A percentile compares a stretch with the other conserved stretches of the same genome.
Evolutionary conservation across 2,329 filamentous ascomycete genomes (phyloP).

Genomic region (Cladobotryum mycophilum): DNA sequence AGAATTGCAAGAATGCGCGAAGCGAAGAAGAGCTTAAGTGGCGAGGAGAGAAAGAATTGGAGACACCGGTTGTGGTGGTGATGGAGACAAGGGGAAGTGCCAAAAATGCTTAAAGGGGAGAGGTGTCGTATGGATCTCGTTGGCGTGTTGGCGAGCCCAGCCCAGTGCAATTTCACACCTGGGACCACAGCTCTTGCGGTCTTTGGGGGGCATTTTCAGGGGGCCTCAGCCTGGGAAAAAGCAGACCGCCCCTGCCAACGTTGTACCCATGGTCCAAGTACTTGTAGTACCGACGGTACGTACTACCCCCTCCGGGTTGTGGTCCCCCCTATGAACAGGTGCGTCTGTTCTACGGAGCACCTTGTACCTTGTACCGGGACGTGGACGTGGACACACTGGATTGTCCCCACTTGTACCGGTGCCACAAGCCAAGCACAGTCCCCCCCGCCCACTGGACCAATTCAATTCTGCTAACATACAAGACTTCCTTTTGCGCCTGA

Average conservation of each 20-base stretch:
- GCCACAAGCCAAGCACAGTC: not conserved
- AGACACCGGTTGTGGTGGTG: conserved; percentile 4
- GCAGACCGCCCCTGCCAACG: conserved; percentile 12
- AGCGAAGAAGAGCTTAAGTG: conserved; percentile 10
- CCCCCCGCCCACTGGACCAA: not conserved
- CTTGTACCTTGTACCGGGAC: too few species aligned
- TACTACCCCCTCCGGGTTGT: conserved; percentile 5
- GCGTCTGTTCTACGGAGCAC: too few species aligned
- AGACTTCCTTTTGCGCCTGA: not conserved
- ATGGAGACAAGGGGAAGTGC: conserved; percentile 12
- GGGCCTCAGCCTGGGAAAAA: conserved; percentile 4
- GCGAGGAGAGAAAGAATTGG: conserved; percentile 8
- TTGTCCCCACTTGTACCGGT: not conserved
- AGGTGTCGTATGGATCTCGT: conserved; percentile 8
- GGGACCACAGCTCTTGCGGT: conserved; percentile 9
- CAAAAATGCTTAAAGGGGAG: conserved; percentile 10
- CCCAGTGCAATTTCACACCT: conserved; percentile 10
- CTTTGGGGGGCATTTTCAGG: conserved; percentile 6
- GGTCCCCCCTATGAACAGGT: conserved; percentile 2
- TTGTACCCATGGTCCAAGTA: not conserved
- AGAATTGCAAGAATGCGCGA: not conserved
- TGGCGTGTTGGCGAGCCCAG: conserved; percentile 9
- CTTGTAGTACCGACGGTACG: not conserved
- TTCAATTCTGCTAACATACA: not conserved
- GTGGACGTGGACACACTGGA: not conserved